Conservation (phyloP, 2,329 filamentous ascomycete species). For the Penicillium sp. region DNA sequence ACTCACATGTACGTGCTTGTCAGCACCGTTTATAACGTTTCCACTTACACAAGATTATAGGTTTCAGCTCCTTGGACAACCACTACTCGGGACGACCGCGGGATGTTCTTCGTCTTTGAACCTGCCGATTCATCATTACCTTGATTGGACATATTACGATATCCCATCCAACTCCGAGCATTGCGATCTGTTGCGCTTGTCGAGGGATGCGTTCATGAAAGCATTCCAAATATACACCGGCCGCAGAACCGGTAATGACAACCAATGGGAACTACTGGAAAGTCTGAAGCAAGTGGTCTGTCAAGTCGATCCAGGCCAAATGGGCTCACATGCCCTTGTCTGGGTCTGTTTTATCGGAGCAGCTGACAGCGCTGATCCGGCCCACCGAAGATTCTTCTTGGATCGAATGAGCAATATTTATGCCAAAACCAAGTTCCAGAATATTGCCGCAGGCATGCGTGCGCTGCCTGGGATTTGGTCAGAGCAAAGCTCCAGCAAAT, state of each 20-base stretch:
- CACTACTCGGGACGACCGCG: constrained; percentile 18
- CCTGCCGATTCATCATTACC: constrained; percentile 6
- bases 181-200: constrained; percentile 7
- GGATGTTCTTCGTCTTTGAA: constrained; percentile 13
- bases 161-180: constrained; percentile 14
- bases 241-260: constrained; percentile 14
- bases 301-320: constrained; percentile 27
- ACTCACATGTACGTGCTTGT: constrained; percentile 17
- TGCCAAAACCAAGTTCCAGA: constrained; percentile 38
- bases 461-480: constrained; percentile 40
- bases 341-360: constrained; percentile 47
- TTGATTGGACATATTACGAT: constrained; percentile 19
- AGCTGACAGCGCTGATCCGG: constrained; percentile 38
- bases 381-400: constrained; percentile 40
- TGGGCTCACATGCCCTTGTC: constrained; percentile 42
- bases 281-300: constrained; percentile 33
- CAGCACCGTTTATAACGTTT: no score
- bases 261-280: constrained; percentile 27
- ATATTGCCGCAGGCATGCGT: constrained; percentile 39
- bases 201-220: constrained; percentile 17
- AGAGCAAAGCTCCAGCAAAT: constrained; percentile 8
- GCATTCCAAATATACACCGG: constrained; percentile 28
- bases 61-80: constrained; percentile 20
- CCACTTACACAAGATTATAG: neutral
- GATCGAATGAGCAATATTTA: constrained; percentile 32